Evolutionary conservation across 441 rosid species (phyloP), one percentile per base, ranked within the genome.

Genomic region (Hura crepitans): DNA sequence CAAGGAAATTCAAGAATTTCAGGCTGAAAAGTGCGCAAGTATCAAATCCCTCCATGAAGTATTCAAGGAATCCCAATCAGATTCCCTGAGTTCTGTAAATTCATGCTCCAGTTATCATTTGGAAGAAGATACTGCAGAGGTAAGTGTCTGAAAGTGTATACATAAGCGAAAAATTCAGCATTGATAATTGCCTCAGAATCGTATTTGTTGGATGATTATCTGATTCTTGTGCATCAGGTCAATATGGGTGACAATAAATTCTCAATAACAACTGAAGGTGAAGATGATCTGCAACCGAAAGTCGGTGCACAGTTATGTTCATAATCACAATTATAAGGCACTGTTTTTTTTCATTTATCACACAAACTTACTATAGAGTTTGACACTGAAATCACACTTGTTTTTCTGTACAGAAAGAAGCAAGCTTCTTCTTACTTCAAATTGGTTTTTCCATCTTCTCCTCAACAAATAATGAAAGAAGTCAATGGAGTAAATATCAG

Each of bases 1-100:
- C 49, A 7, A 28, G 11, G 67, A 66, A 70, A 66, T 72, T 72
- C 62, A 71, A 65, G 80, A 77, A 72, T 20, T 73, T 64, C 47
- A 22, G 33, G 28, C 28, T 6, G 68, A 33, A 60, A 47, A 61
- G 75, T 81, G 66, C 49, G 54, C 72, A 77, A 78, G 78, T 69
- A 72, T 66, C 82, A 86, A 78, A 75, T 27, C 76, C 79, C 81
- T 87, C 51, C 81, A 81, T 64, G 90, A 85, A 74, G 68, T 83
- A 70, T 73, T 85, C 75, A 69, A 78, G 81, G 90, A 84, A 67
- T 72, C 78, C 39, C 83, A 80, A 47, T 83, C 85, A 37, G 86
- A 89, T 60, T 75, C 84, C 14, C 68, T 77, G 42, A 70, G 70
- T 66, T 79, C 83, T 1, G 64, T 14, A 0, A 66, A 65, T 73